Conservation (phyloP, 164 flowering plant species). For the Aristolochia contorta region DNA sequence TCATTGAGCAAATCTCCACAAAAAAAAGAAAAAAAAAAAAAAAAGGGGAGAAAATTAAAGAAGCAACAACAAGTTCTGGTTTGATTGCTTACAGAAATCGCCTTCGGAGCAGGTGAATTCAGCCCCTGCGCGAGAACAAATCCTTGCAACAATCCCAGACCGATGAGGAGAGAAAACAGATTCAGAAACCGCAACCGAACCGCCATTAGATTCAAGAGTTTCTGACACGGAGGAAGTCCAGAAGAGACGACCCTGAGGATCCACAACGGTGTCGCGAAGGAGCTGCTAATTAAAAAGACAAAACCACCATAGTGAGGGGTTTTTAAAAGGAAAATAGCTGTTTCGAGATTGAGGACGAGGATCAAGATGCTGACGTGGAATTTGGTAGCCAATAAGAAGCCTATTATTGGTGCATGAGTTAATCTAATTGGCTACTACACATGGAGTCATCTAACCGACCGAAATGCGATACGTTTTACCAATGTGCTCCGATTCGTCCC, state of each 20-base stretch:
- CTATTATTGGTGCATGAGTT: constrained; percentile 25
- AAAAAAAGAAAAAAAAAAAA: too few species aligned
- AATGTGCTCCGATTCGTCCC: too few species aligned
- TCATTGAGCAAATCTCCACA: too few species aligned
- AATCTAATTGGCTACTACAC: constrained; percentile 23
- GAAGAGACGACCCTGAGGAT: not conserved
- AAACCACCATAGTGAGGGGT: not conserved
- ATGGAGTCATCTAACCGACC: not conserved
- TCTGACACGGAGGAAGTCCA: too few species aligned
- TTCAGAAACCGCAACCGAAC: constrained; percentile 4
- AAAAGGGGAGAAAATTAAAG: not conserved
- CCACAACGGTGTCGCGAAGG: not conserved
- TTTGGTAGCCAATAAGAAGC: constrained; percentile 28
- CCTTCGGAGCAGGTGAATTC: constrained; percentile 44
- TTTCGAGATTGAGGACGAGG: constrained; percentile 1
- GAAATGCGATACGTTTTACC: too few species aligned
- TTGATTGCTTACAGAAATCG: constrained; percentile 47
- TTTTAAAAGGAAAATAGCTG: not conserved
- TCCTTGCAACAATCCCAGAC: constrained; percentile 19
- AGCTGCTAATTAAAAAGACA: not conserved
- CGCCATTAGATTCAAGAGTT: not conserved
- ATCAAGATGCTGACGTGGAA: constrained; percentile 43
- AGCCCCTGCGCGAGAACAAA: constrained; percentile 21
- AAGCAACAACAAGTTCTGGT: not conserved
- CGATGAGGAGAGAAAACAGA: constrained; percentile 18